phyloP scores from a whole-genome alignment of 352 stramenopile species.

The Pythium chondricola region DNA sequence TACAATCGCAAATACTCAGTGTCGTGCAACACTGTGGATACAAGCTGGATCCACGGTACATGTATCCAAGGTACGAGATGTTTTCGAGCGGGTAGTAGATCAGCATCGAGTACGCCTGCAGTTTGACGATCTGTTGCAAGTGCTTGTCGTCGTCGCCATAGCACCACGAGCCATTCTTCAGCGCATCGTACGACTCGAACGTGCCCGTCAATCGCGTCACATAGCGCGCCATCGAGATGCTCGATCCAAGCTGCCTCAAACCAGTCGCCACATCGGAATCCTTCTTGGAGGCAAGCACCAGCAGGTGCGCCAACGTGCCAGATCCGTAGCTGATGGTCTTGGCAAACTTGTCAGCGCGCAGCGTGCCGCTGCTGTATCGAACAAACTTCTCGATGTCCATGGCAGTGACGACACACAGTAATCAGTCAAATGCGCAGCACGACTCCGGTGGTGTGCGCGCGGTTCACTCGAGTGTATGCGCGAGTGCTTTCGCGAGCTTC shows the following conservation, averaged over 20 bases:
- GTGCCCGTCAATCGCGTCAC: conserved; percentile 72
- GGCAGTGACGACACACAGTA: too few species aligned
- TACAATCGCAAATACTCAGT: background rate
- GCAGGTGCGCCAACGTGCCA: conserved; percentile 42
- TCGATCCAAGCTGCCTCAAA: conserved; percentile 56
- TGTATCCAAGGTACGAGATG: conserved; percentile 76
- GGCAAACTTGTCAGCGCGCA: conserved; percentile 75
- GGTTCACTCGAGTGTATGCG: background rate
- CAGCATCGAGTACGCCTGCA: conserved; percentile 78
- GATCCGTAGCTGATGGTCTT: conserved; percentile 78
- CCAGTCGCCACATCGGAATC: conserved; percentile 49
- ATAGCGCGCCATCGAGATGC: conserved; percentile 75
- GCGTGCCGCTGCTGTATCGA: conserved; percentile 47
- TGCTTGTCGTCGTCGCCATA: conserved; percentile 64
- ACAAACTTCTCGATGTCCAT: conserved; percentile 72
- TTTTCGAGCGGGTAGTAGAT: conserved; percentile 85
- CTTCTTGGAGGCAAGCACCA: conserved; percentile 38
- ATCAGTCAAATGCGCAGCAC: too few species aligned
- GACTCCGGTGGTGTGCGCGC: background rate
- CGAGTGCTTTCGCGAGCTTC: conserved; percentile 8
- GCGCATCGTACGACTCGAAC: conserved; percentile 64
- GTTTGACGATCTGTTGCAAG: conserved; percentile 45
- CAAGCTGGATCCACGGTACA: too few species aligned
- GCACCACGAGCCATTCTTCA: conserved; percentile 76
- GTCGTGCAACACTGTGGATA: too few species aligned